Evolutionary conservation across 352 stramenopile species (phyloP).

Genomic region (Phytophthora cactorum): DNA sequence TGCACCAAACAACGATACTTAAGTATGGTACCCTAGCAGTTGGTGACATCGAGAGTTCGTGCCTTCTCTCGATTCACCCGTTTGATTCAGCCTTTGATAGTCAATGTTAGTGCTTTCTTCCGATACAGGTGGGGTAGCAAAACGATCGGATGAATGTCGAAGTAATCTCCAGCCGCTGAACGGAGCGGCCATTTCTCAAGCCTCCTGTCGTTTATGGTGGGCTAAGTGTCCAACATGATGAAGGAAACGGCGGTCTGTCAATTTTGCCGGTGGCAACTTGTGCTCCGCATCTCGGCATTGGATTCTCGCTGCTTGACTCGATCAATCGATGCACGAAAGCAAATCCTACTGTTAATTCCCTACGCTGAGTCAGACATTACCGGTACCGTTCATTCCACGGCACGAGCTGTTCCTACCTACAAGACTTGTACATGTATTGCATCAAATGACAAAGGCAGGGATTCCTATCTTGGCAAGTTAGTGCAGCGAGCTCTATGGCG

Average conservation of each 20-base stretch:
- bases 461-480: not conserved
- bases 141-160: constrained; percentile 18
- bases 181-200: constrained; percentile 7
- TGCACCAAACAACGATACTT: not conserved
- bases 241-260: not conserved
- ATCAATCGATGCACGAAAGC: constrained; percentile 6
- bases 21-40: constrained; percentile 4
- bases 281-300: constrained; percentile 5
- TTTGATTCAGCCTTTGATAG: not conserved
- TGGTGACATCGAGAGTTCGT: constrained; percentile 14
- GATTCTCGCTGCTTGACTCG: constrained; percentile 7
- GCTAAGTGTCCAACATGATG: constrained; percentile 4
- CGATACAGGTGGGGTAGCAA: constrained; percentile 16
- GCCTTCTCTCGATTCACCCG: constrained; percentile 15
- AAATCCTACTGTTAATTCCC: constrained; percentile 10
- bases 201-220: not conserved
- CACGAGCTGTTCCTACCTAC: not conserved
- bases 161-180: constrained; percentile 1
- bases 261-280: not conserved
- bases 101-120: constrained; percentile 19
- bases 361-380: constrained; percentile 9
- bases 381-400: constrained; percentile 2
- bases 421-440: no score
- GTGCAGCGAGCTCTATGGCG: not conserved
- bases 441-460: no score